Percentiles rank a stretch among this genome's conserved stretches.
Conservation (phyloP, 352 stramenopile species). For the Phytopythium litorale region DNA sequence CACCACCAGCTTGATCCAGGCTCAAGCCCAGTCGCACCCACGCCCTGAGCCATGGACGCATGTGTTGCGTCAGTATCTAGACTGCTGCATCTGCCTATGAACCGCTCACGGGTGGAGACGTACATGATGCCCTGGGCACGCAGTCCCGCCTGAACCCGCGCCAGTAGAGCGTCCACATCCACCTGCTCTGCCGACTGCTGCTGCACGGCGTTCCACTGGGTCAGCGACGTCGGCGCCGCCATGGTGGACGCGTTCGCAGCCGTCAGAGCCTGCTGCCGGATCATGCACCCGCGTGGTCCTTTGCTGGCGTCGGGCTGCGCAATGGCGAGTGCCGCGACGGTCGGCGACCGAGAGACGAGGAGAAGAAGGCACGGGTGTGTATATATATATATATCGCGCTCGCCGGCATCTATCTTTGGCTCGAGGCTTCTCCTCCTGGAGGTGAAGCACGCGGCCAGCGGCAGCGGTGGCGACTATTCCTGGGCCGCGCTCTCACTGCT, state of each 20-base stretch:
- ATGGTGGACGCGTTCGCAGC: neutral
- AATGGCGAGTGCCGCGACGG: neutral
- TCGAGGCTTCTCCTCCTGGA: too few species aligned
- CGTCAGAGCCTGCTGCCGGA: neutral
- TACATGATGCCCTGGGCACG: slow-evolving; percentile 47
- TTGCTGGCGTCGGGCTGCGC: neutral
- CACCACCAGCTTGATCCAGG: slow-evolving; percentile 41
- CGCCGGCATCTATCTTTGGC: too few species aligned
- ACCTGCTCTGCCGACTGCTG: slow-evolving; percentile 63
- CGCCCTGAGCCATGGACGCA: slow-evolving; percentile 16
- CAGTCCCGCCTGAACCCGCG: slow-evolving; percentile 32
- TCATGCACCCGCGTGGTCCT: neutral
- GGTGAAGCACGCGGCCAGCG: too few species aligned
- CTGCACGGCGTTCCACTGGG: slow-evolving; percentile 66
- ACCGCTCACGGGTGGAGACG: slow-evolving; percentile 8
- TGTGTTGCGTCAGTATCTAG: neutral
- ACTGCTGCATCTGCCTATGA: neutral
- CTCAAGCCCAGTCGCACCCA: slow-evolving; percentile 50
- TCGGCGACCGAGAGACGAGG: too few species aligned
- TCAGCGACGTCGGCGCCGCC: slow-evolving; percentile 43
- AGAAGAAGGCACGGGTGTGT: too few species aligned
- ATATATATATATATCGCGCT: too few species aligned
- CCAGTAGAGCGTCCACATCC: slow-evolving; percentile 42
- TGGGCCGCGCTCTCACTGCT: neutral
- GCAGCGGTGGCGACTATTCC: too few species aligned